These are phyloP conservation scores for Cladosporium sp. DNA, from an alignment of 2,329 filamentous ascomycete species.

Conservation along the genomic window DNA sequence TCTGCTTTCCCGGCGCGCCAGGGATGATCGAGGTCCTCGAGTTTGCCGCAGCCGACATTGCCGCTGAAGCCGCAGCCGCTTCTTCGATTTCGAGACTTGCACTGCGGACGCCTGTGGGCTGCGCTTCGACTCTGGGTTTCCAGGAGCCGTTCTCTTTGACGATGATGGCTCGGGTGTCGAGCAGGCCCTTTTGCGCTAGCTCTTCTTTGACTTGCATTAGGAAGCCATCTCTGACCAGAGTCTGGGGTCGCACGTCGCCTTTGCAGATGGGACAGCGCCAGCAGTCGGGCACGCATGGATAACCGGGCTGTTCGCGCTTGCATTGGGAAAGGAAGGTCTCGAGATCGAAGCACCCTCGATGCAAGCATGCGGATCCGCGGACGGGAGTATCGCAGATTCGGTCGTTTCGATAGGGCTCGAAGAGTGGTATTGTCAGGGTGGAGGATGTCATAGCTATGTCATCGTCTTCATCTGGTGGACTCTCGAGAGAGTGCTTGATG, in stretches of 20 bases:
- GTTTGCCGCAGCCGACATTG: neutral
- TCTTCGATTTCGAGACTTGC: slow-evolving; percentile 31
- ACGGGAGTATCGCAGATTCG: slow-evolving; percentile 68
- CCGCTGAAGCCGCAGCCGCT: slow-evolving; percentile 4
- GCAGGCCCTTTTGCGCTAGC: slow-evolving; percentile 37
- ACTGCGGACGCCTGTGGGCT: slow-evolving; percentile 28
- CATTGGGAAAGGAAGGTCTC: slow-evolving; percentile 75
- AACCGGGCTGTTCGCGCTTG: slow-evolving; percentile 39
- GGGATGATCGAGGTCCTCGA: neutral
- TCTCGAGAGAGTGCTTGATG: slow-evolving; percentile 56
- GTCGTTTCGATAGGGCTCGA: slow-evolving; percentile 48
- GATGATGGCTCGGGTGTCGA: slow-evolving; percentile 59
- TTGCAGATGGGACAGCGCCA: slow-evolving; percentile 89
- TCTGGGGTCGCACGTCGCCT: slow-evolving; percentile 71
- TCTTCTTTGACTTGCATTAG: slow-evolving; percentile 61
- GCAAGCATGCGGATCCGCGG: slow-evolving; percentile 67
- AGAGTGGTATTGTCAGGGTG: slow-evolving; percentile 45
- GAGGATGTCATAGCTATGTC: slow-evolving; percentile 45
- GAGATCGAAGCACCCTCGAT: slow-evolving; percentile 89
- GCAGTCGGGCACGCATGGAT: slow-evolving; percentile 56
- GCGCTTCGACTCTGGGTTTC: slow-evolving; percentile 43
- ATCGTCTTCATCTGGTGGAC: slow-evolving; percentile 56
- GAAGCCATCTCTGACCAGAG: slow-evolving; percentile 73
- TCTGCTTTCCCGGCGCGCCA: slow-evolving; percentile 13
- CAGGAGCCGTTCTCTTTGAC: slow-evolving; percentile 67